Conservation (phyloP, 2,329 filamentous ascomycete species). For the Xylogone sp. region DNA sequence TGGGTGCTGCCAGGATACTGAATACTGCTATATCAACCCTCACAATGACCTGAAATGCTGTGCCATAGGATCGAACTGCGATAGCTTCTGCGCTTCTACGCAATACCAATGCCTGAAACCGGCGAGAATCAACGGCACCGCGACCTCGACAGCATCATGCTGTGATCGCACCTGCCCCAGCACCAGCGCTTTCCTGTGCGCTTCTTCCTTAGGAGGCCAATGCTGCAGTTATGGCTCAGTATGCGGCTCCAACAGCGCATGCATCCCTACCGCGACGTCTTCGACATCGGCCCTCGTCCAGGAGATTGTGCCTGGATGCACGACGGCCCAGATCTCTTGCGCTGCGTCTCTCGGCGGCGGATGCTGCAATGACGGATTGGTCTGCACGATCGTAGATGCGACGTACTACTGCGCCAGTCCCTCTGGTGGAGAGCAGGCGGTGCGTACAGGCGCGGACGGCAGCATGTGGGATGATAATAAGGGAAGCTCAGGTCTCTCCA, state of each 20-base stretch:
- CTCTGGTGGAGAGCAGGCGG: constrained; percentile 17
- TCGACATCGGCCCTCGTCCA: constrained; percentile 27
- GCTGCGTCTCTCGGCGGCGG: constrained; percentile 37
- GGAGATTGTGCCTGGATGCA: constrained; percentile 39
- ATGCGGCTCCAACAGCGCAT: constrained; percentile 36
- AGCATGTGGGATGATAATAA: constrained; percentile 23
- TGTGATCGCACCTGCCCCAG: constrained; percentile 28
- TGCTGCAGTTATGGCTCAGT: constrained; percentile 45
- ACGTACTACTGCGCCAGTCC: constrained; percentile 37
- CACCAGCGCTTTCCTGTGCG: constrained; percentile 28
- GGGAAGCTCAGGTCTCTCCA: constrained; percentile 31
- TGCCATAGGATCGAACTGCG: constrained; percentile 36
- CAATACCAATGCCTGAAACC: constrained; percentile 29
- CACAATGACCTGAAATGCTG: constrained; percentile 36
- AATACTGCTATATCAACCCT: constrained; percentile 42
- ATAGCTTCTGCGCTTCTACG: constrained; percentile 27
- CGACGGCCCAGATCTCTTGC: constrained; percentile 41
- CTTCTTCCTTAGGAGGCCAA: constrained; percentile 25
- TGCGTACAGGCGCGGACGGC: constrained; percentile 28
- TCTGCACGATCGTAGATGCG: constrained; percentile 37
- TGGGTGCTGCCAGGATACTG: constrained; percentile 39
- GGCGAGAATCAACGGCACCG: constrained; percentile 11
- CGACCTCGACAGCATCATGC: constrained; percentile 22
- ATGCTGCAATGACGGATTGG: constrained; percentile 44
- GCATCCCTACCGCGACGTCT: constrained; percentile 26